A percentile compares a stretch with the other conserved stretches of the same genome.
Conservation (phyloP, 768 basidiomycete species). For the Lactifluus rugatus region DNA sequence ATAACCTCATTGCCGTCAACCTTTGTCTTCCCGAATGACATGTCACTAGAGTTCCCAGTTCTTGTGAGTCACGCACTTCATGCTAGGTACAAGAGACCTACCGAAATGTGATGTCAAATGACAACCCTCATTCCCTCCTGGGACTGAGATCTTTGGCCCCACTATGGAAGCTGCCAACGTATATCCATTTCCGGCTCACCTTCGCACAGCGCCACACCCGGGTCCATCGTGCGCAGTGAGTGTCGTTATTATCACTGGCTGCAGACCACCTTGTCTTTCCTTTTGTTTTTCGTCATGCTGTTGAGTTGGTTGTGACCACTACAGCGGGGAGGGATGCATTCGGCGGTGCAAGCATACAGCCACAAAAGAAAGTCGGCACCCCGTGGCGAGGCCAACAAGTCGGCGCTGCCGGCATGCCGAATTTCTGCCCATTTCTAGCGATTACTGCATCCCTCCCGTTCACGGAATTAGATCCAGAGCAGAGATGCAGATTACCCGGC, state of each 20-base stretch:
- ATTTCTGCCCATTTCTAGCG: slow-evolving; percentile 14
- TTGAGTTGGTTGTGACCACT: background rate
- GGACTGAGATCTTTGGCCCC: background rate
- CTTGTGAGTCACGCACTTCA: background rate
- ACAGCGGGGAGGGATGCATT: background rate
- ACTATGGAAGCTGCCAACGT: slow-evolving; percentile 15
- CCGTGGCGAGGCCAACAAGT: slow-evolving; percentile 1
- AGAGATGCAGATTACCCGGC: background rate
- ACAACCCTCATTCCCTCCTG: slow-evolving; percentile 2
- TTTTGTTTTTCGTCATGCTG: background rate
- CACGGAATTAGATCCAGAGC: slow-evolving; percentile 11
- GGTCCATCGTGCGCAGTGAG: background rate
- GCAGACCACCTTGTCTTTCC: background rate
- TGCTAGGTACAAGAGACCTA: background rate
- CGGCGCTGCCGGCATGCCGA: slow-evolving; percentile 16
- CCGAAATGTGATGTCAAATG: background rate
- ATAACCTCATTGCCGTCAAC: background rate
- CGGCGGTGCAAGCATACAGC: background rate
- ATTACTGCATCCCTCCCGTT: slow-evolving; percentile 2
- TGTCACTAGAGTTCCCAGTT: background rate
- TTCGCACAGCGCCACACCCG: slow-evolving; percentile 1
- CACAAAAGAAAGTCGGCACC: background rate
- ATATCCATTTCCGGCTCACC: slow-evolving; percentile 8
- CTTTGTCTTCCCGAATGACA: background rate
- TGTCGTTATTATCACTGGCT: background rate